Evolutionary conservation across 2,329 filamentous ascomycete species (phyloP).

Genomic region (Colletotrichum sp.): DNA sequence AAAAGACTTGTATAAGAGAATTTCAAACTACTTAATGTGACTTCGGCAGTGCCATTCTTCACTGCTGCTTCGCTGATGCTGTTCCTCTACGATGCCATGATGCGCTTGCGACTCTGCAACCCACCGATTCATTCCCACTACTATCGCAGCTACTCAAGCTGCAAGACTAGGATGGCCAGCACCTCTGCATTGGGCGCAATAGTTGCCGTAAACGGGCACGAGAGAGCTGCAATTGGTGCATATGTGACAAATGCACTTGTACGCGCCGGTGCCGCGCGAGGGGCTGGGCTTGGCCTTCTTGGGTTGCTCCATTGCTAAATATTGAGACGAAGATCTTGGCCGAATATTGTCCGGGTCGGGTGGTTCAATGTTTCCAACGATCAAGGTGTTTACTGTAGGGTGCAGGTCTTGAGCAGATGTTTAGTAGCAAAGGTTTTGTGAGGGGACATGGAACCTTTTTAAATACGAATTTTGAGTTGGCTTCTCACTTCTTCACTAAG

Average conservation of each 20-base stretch:
- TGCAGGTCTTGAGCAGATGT: background rate
- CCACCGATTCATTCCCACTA: background rate
- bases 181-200: background rate
- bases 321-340: background rate
- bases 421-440: background rate
- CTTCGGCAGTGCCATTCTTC: rapidly evolving
- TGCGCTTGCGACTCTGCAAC: background rate
- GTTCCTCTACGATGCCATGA: background rate
- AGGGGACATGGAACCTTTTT: background rate
- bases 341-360: background rate
- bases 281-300: background rate
- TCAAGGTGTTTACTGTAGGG: background rate
- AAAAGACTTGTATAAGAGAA: background rate
- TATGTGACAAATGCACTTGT: background rate
- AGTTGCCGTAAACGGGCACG: background rate
- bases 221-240: background rate
- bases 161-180: background rate
- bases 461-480: background rate
- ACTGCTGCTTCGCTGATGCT: background rate
- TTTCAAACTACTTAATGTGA: background rate
- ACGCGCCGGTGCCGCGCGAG: background rate
- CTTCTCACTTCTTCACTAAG: background rate
- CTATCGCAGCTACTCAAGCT: background rate
- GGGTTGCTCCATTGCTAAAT: background rate
- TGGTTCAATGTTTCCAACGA: background rate